These are phyloP conservation scores for Colletotrichum liaoningense DNA, from an alignment of 2,329 filamentous ascomycete species.

Conservation along the genomic window DNA sequence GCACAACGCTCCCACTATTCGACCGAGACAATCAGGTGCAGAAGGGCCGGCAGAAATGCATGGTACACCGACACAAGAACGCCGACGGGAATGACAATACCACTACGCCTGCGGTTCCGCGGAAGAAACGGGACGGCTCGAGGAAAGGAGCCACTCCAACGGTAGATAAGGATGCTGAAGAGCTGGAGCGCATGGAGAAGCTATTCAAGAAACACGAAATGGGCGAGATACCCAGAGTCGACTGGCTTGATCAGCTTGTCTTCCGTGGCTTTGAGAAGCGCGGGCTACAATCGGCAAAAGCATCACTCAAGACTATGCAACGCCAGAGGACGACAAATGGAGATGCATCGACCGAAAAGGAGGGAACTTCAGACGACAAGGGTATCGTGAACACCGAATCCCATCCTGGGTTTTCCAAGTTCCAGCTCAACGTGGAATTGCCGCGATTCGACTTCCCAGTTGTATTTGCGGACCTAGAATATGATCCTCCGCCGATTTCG, in stretches of 20 bases:
- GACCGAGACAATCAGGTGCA: slow-evolving; percentile 91
- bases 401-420: slow-evolving; percentile 65
- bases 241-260: slow-evolving; percentile 96
- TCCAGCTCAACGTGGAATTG: slow-evolving; percentile 89
- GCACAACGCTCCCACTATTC: slow-evolving; percentile 92
- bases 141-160: slow-evolving; percentile 61
- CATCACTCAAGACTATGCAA: slow-evolving; percentile 70
- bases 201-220: slow-evolving; percentile 98
- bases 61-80: slow-evolving; percentile 81
- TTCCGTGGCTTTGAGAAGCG: slow-evolving; percentile 90
- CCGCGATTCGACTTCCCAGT: slow-evolving; percentile 96
- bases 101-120: slow-evolving; percentile 78
- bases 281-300: slow-evolving; percentile 72
- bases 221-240: slow-evolving; percentile 91
- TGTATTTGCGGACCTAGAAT: slow-evolving; percentile 95
- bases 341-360: slow-evolving; percentile 49
- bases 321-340: slow-evolving; percentile 55
- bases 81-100: slow-evolving; percentile 88
- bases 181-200: slow-evolving; percentile 89
- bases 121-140: slow-evolving; percentile 61
- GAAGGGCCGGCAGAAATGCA: slow-evolving; percentile 93
- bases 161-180: slow-evolving; percentile 79
- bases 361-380: slow-evolving; percentile 39
- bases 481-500: slow-evolving; percentile 85
- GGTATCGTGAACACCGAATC: slow-evolving; percentile 56